Evolutionary conservation across 441 rosid species (phyloP).

Genomic region (Metrosideros polymorpha): DNA sequence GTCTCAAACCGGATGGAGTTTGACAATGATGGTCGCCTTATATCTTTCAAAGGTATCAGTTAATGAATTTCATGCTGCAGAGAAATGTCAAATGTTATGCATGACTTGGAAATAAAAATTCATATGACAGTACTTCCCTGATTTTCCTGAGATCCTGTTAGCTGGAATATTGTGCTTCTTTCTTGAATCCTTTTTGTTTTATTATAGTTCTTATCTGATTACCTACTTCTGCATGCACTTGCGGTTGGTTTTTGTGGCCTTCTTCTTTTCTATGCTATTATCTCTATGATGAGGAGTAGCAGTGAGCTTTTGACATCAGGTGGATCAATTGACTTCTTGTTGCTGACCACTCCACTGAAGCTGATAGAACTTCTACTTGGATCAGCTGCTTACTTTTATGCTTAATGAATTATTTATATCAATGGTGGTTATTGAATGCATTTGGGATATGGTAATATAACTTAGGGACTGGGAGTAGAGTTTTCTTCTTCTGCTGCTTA

Average conservation of each 20-base stretch:
- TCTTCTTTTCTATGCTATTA: background rate
- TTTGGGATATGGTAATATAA: background rate
- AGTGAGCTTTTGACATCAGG: background rate
- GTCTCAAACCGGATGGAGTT: constrained; percentile 79
- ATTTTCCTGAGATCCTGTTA: background rate
- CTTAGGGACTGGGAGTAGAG: background rate
- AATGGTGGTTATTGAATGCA: background rate
- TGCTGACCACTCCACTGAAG: background rate
- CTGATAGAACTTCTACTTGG: background rate
- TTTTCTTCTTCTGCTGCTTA: background rate
- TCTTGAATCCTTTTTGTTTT: background rate
- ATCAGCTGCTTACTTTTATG: background rate
- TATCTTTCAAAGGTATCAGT: constrained; percentile 65
- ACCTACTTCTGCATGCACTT: background rate
- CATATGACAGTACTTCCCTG: background rate
- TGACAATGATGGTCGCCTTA: constrained; percentile 39
- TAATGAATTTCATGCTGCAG: background rate
- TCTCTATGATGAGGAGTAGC: background rate
- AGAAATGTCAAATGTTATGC: background rate
- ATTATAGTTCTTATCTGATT: background rate
- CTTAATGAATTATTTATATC: background rate
- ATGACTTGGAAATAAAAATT: background rate
- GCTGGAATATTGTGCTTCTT: background rate
- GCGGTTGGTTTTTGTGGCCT: background rate
- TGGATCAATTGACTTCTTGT: background rate